These are phyloP conservation scores for Thelonectria olida DNA, from an alignment of 2,329 filamentous ascomycete genomes.

Conservation along the genomic window DNA sequence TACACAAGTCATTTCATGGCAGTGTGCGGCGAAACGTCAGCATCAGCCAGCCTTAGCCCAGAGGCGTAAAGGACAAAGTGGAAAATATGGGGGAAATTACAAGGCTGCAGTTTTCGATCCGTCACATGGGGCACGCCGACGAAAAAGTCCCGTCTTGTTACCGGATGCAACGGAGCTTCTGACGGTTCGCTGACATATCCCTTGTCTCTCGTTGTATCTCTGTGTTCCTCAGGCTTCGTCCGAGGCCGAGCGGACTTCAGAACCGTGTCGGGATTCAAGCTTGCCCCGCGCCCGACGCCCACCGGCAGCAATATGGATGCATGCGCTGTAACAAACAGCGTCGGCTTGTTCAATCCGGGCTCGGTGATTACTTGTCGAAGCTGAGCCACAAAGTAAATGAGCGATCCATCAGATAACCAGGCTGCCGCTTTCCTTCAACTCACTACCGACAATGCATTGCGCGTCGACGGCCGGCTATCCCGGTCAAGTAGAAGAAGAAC, in stretches of 20 bases:
- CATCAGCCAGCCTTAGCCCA: constrained; percentile 16
- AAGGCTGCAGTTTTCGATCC: constrained; percentile 38
- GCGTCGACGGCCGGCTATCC: neutral
- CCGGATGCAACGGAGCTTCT: constrained; percentile 40
- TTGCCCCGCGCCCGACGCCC: constrained; percentile 27
- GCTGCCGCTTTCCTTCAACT: neutral
- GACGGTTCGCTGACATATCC: constrained; percentile 35
- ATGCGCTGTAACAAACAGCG: constrained; percentile 7
- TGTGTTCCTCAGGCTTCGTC: constrained; percentile 21
- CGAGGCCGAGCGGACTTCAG: constrained; percentile 37
- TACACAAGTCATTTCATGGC: neutral
- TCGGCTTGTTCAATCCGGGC: constrained; percentile 17
- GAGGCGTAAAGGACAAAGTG: constrained; percentile 13
- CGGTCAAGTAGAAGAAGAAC: neutral
- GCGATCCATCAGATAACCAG: neutral
- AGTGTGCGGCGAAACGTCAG: constrained; percentile 30
- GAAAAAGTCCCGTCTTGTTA: constrained; percentile 41
- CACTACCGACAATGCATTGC: neutral
- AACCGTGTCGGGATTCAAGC: constrained; percentile 32
- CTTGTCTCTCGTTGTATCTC: constrained; percentile 23
- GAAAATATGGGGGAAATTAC: constrained; percentile 22
- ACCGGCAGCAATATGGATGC: constrained; percentile 14
- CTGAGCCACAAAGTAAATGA: constrained; percentile 3
- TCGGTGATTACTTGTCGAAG: constrained; percentile 18
- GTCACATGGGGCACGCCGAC: constrained; percentile 38